A percentile compares a stretch with the other conserved stretches of the same genome.
phyloP scores from a whole-genome alignment of 164 flowering plant species.

The Stephania cephalantha region DNA sequence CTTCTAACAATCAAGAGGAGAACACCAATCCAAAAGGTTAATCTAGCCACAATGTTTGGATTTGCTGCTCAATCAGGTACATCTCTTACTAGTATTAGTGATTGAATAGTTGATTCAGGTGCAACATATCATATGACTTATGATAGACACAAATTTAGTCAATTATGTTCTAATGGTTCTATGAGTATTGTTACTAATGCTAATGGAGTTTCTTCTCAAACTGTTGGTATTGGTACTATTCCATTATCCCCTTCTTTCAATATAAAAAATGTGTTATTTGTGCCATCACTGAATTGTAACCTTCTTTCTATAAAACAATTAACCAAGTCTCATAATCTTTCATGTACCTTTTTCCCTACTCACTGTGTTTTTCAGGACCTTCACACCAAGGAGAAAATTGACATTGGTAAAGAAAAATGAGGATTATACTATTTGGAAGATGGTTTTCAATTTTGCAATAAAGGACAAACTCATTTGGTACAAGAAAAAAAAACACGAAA shows the following conservation, averaged over 20 bases:
- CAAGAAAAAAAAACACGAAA: background rate
- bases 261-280: background rate
- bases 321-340: constrained; percentile 9
- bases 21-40: background rate
- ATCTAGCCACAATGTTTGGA: too few species aligned
- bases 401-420: background rate
- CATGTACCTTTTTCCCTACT: background rate
- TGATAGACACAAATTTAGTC: too few species aligned
- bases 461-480: background rate
- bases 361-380: constrained; percentile 9
- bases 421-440: constrained; percentile 1
- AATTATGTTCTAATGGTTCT: background rate
- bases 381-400: constrained; percentile 15
- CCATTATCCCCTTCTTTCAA: background rate
- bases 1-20: too few species aligned
- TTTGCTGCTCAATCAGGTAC: too few species aligned
- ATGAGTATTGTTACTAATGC: background rate
- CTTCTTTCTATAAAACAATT: background rate
- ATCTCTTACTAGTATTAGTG: background rate
- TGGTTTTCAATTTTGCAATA: background rate
- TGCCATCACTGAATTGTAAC: background rate
- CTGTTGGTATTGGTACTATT: background rate
- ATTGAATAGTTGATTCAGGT: too few species aligned
- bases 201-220: background rate
- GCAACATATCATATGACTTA: too few species aligned